Base-by-base conservation (phyloP, 306 rosid genomes). In the Neltuma alba region DNA sequence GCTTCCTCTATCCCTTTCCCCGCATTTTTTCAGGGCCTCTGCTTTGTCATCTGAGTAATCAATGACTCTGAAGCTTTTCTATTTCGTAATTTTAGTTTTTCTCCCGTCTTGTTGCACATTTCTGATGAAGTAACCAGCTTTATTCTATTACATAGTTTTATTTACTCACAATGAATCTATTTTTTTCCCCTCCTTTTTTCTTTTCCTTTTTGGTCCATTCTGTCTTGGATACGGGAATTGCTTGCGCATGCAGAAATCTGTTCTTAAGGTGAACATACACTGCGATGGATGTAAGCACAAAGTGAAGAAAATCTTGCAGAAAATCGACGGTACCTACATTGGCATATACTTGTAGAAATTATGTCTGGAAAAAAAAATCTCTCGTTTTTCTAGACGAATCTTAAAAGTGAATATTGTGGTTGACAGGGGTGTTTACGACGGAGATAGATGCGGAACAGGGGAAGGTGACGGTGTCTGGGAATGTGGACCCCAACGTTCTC, bases 381-480 rank as follows among this genome's bases (percentile, higher is more conserved):
- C 2, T 2, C 8, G 2, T 28, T 60, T 60, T 28, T 28, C 3
- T 27, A 7, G 2, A 2, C 27, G 34, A 44, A 45, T 15, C 33
- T 25, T 23, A 69, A 73, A 34, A 0, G 71, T 66, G 48, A 38
- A 9, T 66, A 41, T 66, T 66, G 31, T 50, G 21, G 23, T 36
- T 21, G 28, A 52, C 72, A 94, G 99, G 99, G 27, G 99, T 96
- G 82, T 93, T 88, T 76, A 96, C 95, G 0, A 96, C 93, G 25
- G 94, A 93, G 67, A 88, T 96, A 70, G 97, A 96, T 84, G 82
- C 98, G 2, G 99, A 96, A 2, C 98, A 87, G 34, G 99, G 99
- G 57, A 96, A 84, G 79, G 99, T 96, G 60, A 90, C 92, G 1
- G 94, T 96, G 21, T 88, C 98, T 5, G 97, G 99, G 44, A 93